Evolutionary conservation across 257 asterid genomes (phyloP).

Genomic region (Solanum lycopersicoides): DNA sequence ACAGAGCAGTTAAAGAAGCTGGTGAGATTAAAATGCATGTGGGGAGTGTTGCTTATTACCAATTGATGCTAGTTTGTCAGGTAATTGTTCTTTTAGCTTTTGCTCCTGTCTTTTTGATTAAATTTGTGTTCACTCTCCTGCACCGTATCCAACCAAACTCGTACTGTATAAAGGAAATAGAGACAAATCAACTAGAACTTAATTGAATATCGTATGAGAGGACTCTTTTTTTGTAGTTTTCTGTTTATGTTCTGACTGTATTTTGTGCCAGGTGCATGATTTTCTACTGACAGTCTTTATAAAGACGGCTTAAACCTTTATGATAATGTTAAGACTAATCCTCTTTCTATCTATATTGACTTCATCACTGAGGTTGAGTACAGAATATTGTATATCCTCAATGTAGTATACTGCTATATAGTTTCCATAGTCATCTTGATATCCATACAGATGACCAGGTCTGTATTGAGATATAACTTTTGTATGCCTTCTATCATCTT

Average conservation of each 20-base stretch:
- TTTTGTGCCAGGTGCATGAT: neutral
- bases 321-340: neutral
- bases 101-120: neutral
- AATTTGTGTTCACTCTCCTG: neutral
- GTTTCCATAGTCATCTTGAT: neutral
- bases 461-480: neutral
- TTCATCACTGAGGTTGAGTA: neutral
- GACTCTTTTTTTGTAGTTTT: neutral
- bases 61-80: slow-evolving; percentile 88
- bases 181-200: neutral
- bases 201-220: neutral
- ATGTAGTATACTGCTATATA: neutral
- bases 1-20: slow-evolving; percentile 24
- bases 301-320: neutral
- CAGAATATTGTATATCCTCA: neutral
- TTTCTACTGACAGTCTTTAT: neutral
- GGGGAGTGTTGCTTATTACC: slow-evolving; percentile 66
- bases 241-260: neutral
- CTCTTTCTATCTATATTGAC: neutral
- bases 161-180: neutral
- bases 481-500: neutral
- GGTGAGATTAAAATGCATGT: slow-evolving; percentile 53
- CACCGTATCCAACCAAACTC: neutral
- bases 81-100: slow-evolving; percentile 17
- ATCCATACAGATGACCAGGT: neutral